Percentiles rank a stretch among this genome's conserved stretches.
phyloP scores from a whole-genome alignment of 2,329 filamentous ascomycete genomes.

The Bipolaris victoriae region DNA sequence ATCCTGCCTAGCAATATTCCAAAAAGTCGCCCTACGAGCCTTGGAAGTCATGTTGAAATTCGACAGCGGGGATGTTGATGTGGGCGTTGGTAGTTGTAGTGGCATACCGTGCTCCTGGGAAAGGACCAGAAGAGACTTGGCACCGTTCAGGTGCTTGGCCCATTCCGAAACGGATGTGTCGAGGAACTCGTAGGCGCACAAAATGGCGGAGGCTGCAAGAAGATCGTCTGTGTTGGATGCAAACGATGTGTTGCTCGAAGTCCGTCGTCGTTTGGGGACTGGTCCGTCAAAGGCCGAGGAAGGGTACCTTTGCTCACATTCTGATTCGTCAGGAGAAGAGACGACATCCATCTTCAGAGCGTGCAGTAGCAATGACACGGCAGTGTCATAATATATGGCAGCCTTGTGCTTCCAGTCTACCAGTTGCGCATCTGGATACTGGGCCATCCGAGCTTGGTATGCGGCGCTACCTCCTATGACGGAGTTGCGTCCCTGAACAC shows the following conservation, averaged over 20 bases:
- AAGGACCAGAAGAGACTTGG: slow-evolving; percentile 66
- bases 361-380: slow-evolving; percentile 57
- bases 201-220: slow-evolving; percentile 68
- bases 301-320: slow-evolving; percentile 28
- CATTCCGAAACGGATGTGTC: slow-evolving; percentile 68
- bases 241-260: slow-evolving; percentile 48
- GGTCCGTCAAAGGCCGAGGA: slow-evolving; percentile 20
- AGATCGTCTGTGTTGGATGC: slow-evolving; percentile 63
- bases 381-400: slow-evolving; percentile 65
- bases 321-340: slow-evolving; percentile 39
- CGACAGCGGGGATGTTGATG: slow-evolving; percentile 33
- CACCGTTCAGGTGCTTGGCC: slow-evolving; percentile 68
- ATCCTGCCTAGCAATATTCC: slow-evolving; percentile 71
- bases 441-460: slow-evolving; percentile 59
- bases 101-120: slow-evolving; percentile 58
- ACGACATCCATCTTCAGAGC: slow-evolving; percentile 44
- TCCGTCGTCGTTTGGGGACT: slow-evolving; percentile 50
- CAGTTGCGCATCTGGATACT: slow-evolving; percentile 55
- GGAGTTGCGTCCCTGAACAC: slow-evolving; percentile 60
- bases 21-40: slow-evolving; percentile 66
- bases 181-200: slow-evolving; percentile 72
- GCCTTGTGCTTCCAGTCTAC: slow-evolving; percentile 67
- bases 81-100: slow-evolving; percentile 52
- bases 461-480: slow-evolving; percentile 56
- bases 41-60: slow-evolving; percentile 54